Conservation (phyloP, 2,329 filamentous ascomycete genomes). For the Venturiaceae sp. region DNA sequence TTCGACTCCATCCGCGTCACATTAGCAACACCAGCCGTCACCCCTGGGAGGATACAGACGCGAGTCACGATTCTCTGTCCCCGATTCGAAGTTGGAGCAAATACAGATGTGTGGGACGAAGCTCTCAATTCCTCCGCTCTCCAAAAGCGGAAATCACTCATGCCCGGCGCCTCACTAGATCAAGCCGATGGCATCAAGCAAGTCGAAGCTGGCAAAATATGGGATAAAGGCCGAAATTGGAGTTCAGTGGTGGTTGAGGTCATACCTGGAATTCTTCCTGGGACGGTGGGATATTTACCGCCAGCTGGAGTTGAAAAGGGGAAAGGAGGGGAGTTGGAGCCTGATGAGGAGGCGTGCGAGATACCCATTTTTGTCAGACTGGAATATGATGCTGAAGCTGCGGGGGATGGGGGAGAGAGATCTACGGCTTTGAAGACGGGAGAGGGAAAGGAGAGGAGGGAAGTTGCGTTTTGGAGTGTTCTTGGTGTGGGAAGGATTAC, state of each 20-base stretch:
- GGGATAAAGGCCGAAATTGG: slow-evolving; percentile 89
- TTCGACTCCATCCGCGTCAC: slow-evolving; percentile 86
- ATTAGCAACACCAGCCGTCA: slow-evolving; percentile 61
- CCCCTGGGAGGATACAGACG: slow-evolving; percentile 29
- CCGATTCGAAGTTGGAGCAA: slow-evolving; percentile 87
- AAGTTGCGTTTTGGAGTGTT: slow-evolving; percentile 93
- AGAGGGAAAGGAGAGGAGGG: slow-evolving; percentile 62
- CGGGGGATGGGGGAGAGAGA: slow-evolving; percentile 42
- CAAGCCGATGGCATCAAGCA: slow-evolving; percentile 23
- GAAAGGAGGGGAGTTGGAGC: slow-evolving; percentile 22
- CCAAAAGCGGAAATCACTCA: slow-evolving; percentile 5
- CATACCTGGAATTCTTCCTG: slow-evolving; percentile 43
- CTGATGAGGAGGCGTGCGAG: slow-evolving; percentile 62
- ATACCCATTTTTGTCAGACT: slow-evolving; percentile 90
- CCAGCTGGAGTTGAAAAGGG: slow-evolving; percentile 37
- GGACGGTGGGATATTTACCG: slow-evolving; percentile 5
- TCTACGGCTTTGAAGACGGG: slow-evolving; percentile 48
- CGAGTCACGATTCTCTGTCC: slow-evolving; percentile 89
- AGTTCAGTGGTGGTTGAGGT: slow-evolving; percentile 90
- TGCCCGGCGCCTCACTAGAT: slow-evolving; percentile 35
- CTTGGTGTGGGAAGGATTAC: slow-evolving; percentile 76
- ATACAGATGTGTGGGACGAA: slow-evolving; percentile 91
- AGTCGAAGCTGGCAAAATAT: slow-evolving; percentile 88
- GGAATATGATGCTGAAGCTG: slow-evolving; percentile 71
- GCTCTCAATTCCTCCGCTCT: slow-evolving; percentile 47